Evolutionary conservation across 805 yeast species (phyloP), one percentile per base, ranked within the genome.

Genomic region (Saccharomycopsis fodiens): DNA sequence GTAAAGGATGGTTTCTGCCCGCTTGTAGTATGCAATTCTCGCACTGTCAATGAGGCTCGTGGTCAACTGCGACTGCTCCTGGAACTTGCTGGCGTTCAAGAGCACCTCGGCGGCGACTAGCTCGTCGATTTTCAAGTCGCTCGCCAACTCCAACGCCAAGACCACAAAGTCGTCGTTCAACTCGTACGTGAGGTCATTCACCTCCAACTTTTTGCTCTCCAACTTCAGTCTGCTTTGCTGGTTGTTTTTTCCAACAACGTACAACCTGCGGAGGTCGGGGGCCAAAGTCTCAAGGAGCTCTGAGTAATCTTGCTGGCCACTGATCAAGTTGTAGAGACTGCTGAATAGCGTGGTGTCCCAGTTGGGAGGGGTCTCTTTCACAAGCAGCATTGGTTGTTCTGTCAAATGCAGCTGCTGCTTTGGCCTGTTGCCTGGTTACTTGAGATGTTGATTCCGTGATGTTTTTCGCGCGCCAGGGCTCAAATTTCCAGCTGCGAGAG

Each of bases 101-200:
- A 89, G 68, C 22, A 85, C 58, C 57, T 87, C 85, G 1, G 94
- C 93, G 1, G 85, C 74, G 2, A 74, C 68, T 23, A 84, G 43
- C 59, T 91, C 97, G 61, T 91, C 95, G 42, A 91, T 66, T 41
- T 84, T 69, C 43, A 91, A 68, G 32, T 78, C 78, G 52, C 79
- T 85, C 0, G 89, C 66, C 15, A 83, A 57, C 20, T 68, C 67
- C 3, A 78, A 67, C 1, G 87, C 73, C 3, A 74, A 68, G 43
- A 77, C 70, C 34, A 82, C 68, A 54, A 87, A 89, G 32, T 76
- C 75, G 39, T 75, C 67, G 57, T 84, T 86, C 27, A 89, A 61
- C 48, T 74, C 73, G 54, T 74, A 81, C 39, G 42, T 35, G 17
- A 34, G 39, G 17, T 1, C 31, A 4, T 32, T 21, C 16, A 29